A percentile compares a stretch with the other conserved stretches of the same genome.
Evolutionary conservation across 441 rosid genomes (phyloP).

Genomic region (Kokia cookei): DNA sequence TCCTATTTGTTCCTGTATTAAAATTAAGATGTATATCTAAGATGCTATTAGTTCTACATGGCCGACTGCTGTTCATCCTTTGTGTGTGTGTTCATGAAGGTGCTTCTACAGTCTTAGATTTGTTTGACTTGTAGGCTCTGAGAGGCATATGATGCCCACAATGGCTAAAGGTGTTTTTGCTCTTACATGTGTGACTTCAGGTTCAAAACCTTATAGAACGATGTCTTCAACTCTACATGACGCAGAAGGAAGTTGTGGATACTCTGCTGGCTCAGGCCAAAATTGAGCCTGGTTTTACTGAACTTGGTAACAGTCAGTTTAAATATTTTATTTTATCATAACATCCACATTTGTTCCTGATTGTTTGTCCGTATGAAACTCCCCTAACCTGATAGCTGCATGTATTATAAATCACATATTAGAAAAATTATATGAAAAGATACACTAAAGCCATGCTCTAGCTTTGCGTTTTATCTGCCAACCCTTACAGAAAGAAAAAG

Average conservation of each 20-base stretch:
- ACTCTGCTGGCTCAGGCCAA: constrained; percentile 82
- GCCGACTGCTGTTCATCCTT: not conserved
- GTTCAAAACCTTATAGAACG: constrained; percentile 97
- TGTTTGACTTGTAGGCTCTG: not conserved
- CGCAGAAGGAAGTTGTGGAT: constrained; percentile 83
- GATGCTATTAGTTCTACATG: not conserved
- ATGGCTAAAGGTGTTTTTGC: not conserved
- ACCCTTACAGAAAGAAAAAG: not conserved
- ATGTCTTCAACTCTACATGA: constrained; percentile 95
- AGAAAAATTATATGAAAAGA: not conserved
- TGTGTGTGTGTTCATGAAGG: not conserved
- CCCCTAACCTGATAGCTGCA: not conserved
- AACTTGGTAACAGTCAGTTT: constrained; percentile 59
- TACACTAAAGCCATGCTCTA: not conserved
- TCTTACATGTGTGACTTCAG: constrained; percentile 32
- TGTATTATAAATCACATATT: not conserved
- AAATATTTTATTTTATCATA: not conserved
- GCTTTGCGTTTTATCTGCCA: not conserved
- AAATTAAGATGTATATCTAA: not conserved
- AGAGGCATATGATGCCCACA: not conserved
- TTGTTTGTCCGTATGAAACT: not conserved
- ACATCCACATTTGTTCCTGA: not conserved
- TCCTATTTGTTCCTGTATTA: not conserved
- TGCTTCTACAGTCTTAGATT: not conserved
- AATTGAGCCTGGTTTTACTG: constrained; percentile 97